These are phyloP conservation scores for Meira miltonrushii DNA, from an alignment of 1,284 basidiomycete species.

Conservation along the genomic window DNA sequence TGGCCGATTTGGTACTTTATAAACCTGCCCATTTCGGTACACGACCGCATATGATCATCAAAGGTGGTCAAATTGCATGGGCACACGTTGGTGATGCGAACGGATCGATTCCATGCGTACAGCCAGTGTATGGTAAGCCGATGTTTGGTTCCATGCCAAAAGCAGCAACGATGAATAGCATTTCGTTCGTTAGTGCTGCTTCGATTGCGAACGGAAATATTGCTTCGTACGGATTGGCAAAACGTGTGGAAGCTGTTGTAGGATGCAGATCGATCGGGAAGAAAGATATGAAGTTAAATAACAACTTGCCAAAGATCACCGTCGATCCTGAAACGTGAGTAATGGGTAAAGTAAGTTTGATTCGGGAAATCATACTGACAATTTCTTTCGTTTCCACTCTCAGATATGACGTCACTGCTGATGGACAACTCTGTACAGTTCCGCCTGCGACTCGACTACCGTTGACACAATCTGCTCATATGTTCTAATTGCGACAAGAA, in stretches of 20 bases:
- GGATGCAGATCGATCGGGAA: constrained; percentile 73
- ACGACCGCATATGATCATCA: constrained; percentile 85
- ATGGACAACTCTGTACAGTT: constrained; percentile 30
- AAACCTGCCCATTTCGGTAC: constrained; percentile 85
- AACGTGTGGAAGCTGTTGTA: constrained; percentile 70
- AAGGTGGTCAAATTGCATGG: constrained; percentile 88
- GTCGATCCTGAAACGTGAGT: constrained; percentile 78
- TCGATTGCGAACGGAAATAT: constrained; percentile 60
- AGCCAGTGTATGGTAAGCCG: constrained; percentile 74
- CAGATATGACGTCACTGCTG: constrained; percentile 57
- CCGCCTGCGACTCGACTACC: constrained; percentile 38
- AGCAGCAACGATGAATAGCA: constrained; percentile 72
- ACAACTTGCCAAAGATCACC: constrained; percentile 69
- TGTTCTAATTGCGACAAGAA: neutral
- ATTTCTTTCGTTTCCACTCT: neutral
- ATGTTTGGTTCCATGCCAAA: constrained; percentile 80
- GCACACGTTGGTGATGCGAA: constrained; percentile 86
- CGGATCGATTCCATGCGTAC: constrained; percentile 77
- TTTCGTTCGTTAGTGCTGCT: constrained; percentile 75
- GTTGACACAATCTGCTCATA: constrained; percentile 25
- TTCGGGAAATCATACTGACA: neutral
- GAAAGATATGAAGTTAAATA: constrained; percentile 90
- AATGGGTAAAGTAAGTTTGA: neutral
- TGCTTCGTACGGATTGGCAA: constrained; percentile 67
- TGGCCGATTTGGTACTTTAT: constrained; percentile 94